phyloP scores from a whole-genome alignment of 108 stramenopile species.

The Cyclotella distinguenda region DNA sequence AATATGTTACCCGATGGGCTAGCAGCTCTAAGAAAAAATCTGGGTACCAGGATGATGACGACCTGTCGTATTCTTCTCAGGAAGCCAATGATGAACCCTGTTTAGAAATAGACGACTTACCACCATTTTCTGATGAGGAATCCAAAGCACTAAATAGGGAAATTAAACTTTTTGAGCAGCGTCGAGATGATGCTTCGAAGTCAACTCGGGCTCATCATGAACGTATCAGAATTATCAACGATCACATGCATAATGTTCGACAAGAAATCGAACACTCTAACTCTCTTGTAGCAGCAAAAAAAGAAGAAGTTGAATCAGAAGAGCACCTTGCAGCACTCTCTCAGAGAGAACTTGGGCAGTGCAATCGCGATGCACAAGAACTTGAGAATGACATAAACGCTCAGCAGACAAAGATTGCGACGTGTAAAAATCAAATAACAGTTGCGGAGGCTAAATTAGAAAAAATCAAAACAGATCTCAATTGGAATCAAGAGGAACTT shows the following conservation, averaged over 20 bases:
- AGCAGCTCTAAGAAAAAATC: constrained; percentile 11
- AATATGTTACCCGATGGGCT: constrained; percentile 26
- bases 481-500: constrained; percentile 91
- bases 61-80: constrained; percentile 7
- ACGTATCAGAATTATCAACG: constrained; percentile 71
- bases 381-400: constrained; percentile 24
- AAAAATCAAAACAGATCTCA: constrained; percentile 74
- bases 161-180: constrained; percentile 41
- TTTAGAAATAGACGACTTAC: constrained; percentile 25
- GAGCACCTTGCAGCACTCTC: constrained; percentile 68
- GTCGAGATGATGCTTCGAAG: constrained; percentile 32
- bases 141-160: constrained; percentile 35
- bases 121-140: constrained; percentile 44
- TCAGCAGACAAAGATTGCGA: constrained; percentile 45
- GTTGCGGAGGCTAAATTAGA: constrained; percentile 75
- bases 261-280: constrained; percentile 85
- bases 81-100: constrained; percentile 2
- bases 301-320: constrained; percentile 76
- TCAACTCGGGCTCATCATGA: constrained; percentile 46
- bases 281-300: constrained; percentile 68
- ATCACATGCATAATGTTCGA: constrained; percentile 81
- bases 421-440: constrained; percentile 58
- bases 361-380: constrained; percentile 28
- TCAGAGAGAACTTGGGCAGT: constrained; percentile 63
- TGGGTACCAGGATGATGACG: constrained; percentile 1